These are phyloP conservation scores for Claviceps sp. DNA, from an alignment of 2,329 filamentous ascomycete species.

Conservation along the genomic window DNA sequence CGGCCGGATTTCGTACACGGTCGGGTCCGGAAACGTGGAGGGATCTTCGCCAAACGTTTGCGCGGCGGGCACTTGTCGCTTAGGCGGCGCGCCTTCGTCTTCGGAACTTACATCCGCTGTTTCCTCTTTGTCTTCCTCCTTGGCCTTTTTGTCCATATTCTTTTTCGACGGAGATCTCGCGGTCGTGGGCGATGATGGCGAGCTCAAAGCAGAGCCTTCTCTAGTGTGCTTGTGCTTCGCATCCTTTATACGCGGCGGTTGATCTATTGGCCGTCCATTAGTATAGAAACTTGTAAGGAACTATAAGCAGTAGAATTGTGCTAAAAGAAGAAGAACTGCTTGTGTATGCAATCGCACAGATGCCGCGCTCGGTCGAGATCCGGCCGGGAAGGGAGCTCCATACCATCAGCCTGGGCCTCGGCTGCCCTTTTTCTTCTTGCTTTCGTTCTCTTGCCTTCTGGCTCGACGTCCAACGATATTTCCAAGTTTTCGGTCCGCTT, in stretches of 20 bases:
- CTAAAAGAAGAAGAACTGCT: background rate
- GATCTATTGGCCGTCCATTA: constrained; percentile 23
- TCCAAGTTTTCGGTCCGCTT: constrained; percentile 43
- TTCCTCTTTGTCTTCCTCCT: constrained; percentile 24
- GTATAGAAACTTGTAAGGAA: background rate
- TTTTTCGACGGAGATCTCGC: constrained; percentile 39
- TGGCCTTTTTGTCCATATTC: constrained; percentile 44
- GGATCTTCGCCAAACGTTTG: constrained; percentile 91
- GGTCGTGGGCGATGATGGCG: constrained; percentile 44
- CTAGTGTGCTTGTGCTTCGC: constrained; percentile 39
- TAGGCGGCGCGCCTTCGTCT: constrained; percentile 47
- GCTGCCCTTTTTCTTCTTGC: constrained; percentile 69
- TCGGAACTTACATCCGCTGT: constrained; percentile 39
- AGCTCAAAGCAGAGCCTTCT: constrained; percentile 40
- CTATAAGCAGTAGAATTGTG: background rate
- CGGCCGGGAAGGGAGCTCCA: background rate
- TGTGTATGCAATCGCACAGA: too few species aligned
- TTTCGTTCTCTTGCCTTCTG: constrained; percentile 46
- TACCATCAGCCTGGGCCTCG: constrained; percentile 31
- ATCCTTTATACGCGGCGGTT: constrained; percentile 40
- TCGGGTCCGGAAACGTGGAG: constrained; percentile 80
- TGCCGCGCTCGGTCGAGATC: too few species aligned
- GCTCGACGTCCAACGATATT: constrained; percentile 32
- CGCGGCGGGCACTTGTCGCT: constrained; percentile 55
- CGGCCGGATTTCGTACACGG: constrained; percentile 80